A percentile compares a stretch with the other conserved stretches of the same genome.
Conservation (phyloP, 306 rosid genomes). For the Potentilla sterilis region DNA sequence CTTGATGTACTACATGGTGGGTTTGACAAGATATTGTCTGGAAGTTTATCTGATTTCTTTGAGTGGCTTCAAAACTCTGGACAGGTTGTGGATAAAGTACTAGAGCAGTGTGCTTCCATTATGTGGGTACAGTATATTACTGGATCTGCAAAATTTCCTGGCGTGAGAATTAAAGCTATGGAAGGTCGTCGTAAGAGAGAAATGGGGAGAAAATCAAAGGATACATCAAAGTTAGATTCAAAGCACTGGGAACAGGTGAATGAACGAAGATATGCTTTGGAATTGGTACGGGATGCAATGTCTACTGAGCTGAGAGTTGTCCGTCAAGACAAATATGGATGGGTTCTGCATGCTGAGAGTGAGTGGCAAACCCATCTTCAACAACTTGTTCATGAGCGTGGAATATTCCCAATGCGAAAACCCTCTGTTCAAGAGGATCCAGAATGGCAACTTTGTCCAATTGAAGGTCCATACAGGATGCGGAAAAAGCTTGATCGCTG, state of each 20-base stretch:
- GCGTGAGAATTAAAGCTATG: conserved; percentile 91
- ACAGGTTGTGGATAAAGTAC: conserved; percentile 63
- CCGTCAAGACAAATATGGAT: conserved; percentile 98
- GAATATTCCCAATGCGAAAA: conserved; percentile 74
- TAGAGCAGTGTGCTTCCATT: conserved; percentile 90
- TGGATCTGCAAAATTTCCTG: conserved; percentile 92
- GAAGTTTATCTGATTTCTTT: conserved; percentile 67
- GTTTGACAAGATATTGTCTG: conserved; percentile 84
- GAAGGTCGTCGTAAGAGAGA: conserved; percentile 96
- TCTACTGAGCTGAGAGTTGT: conserved; percentile 96
- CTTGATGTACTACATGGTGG: conserved; percentile 90
- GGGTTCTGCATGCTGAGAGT: conserved; percentile 99
- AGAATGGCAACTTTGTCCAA: conserved; percentile 97
- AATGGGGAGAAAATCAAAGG: conserved; percentile 82
- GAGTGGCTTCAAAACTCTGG: conserved; percentile 81
- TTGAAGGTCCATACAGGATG: conserved; percentile 99
- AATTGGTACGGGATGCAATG: conserved; percentile 90
- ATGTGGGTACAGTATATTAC: conserved; percentile 98
- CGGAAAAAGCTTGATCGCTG: conserved; percentile 92
- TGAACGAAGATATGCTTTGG: conserved; percentile 92
- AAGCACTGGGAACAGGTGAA: conserved; percentile 97
- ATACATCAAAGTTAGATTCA: conserved; percentile 69
- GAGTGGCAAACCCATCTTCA: conserved; percentile 97
- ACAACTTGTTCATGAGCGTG: conserved; percentile 94
- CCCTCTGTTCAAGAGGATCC: conserved; percentile 55